Percentiles rank a stretch among this genome's conserved stretches.
phyloP scores from a whole-genome alignment of 495 filamentous ascomycete species.

The Tuber umbilicatum region DNA sequence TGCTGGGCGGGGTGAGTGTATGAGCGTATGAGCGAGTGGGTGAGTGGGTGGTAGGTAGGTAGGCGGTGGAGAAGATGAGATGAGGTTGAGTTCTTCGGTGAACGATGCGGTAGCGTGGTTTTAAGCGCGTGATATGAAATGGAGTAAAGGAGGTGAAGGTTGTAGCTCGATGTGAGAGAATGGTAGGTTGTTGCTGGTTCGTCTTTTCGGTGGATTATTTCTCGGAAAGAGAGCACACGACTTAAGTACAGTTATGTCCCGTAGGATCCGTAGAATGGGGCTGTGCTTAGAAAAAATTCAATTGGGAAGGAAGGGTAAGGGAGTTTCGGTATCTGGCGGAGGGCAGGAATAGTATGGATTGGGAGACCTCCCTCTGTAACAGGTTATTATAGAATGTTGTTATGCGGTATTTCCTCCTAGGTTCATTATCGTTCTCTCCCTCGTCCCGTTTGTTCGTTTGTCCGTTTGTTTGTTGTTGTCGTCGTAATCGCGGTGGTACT shows the following conservation, averaged over 20 bases:
- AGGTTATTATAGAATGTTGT: conserved; percentile 5
- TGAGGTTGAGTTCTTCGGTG: background rate
- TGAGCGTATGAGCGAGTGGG: background rate
- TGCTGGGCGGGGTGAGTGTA: background rate
- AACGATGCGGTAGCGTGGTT: background rate
- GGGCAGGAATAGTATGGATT: background rate
- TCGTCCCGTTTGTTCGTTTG: background rate
- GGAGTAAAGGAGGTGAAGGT: background rate
- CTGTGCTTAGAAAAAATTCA: background rate
- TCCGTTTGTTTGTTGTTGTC: background rate
- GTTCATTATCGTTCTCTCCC: background rate
- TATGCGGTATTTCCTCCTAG: background rate
- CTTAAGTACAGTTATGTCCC: background rate
- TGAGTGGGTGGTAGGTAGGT: background rate
- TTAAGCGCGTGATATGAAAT: background rate
- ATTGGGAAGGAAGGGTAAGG: background rate
- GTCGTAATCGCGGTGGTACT: background rate
- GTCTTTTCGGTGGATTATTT: background rate
- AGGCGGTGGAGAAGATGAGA: background rate
- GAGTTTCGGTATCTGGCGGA: conserved; percentile 2
- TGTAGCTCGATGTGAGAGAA: background rate
- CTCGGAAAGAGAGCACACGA: background rate
- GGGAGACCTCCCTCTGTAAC: background rate
- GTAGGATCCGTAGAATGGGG: conserved; percentile 1
- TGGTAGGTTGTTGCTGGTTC: background rate